Percentiles rank a stretch among this genome's conserved stretches.
phyloP scores from a whole-genome alignment of 2,329 filamentous ascomycete species.

The Monascus ruber region DNA sequence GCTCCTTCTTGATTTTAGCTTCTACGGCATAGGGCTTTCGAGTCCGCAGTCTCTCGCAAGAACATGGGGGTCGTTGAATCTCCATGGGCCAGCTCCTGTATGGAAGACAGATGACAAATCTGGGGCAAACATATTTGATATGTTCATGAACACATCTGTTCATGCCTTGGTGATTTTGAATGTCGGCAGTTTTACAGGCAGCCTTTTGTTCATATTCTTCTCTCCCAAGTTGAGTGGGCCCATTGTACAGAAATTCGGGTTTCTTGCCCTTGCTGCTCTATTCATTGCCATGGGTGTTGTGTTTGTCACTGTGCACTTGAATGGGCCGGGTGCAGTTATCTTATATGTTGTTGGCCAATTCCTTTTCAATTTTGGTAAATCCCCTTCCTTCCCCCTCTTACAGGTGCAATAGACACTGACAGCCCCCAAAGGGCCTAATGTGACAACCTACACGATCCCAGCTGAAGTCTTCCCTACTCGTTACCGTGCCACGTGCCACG shows the following conservation, averaged over 20 bases:
- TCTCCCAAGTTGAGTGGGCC: conserved; percentile 31
- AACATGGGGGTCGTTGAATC: conserved; percentile 26
- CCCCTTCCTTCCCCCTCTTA: conserved; percentile 1
- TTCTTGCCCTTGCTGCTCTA: conserved; percentile 30
- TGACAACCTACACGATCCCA: conserved; percentile 38
- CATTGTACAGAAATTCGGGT: conserved; percentile 34
- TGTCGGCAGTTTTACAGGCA: conserved; percentile 32
- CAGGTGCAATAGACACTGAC: conserved; percentile 1
- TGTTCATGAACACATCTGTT: conserved; percentile 28
- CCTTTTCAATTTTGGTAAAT: conserved; percentile 38
- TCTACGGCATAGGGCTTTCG: conserved; percentile 44
- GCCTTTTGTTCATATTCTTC: conserved; percentile 28
- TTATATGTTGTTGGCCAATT: conserved; percentile 36
- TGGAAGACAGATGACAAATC: conserved; percentile 27
- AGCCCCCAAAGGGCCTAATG: conserved; percentile 20
- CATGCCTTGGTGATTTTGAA: conserved; percentile 31
- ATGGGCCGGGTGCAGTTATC: conserved; percentile 25
- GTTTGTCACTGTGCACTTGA: conserved; percentile 28
- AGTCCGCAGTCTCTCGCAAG: conserved; percentile 32
- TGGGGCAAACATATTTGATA: conserved; percentile 31
- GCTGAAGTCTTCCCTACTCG: conserved; percentile 46
- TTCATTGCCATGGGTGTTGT: conserved; percentile 34
- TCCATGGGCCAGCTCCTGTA: conserved; percentile 16
- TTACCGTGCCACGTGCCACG: conserved; percentile 44
- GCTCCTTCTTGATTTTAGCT: conserved; percentile 47